Evolutionary conservation across 2,329 filamentous ascomycete species (phyloP).

Genomic region (Trichoderma atrobrunneum): DNA sequence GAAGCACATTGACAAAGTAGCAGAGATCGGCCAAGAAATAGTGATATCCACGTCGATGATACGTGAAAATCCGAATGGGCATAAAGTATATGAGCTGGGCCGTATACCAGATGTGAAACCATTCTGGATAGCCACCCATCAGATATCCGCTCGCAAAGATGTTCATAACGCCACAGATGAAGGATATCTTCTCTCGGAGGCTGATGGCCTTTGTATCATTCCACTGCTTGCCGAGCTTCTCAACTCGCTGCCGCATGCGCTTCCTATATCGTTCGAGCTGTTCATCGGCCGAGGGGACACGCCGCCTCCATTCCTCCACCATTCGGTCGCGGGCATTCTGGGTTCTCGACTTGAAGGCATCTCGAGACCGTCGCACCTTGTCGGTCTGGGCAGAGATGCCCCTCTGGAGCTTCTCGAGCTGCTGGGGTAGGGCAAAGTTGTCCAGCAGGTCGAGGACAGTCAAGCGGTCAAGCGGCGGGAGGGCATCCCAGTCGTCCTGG

Average conservation of each 20-base stretch:
- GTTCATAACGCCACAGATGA: conserved; percentile 94
- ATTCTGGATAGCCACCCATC: conserved; percentile 79
- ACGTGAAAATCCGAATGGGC: conserved; percentile 90
- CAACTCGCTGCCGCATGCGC: conserved; percentile 85
- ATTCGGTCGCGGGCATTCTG: conserved; percentile 81
- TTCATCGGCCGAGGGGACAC: conserved; percentile 83
- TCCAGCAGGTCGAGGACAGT: conserved; percentile 92
- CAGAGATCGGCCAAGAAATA: conserved; percentile 97
- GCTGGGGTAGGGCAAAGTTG: conserved; percentile 85
- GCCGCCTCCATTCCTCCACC: conserved; percentile 86
- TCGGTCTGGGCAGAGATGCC: conserved; percentile 79
- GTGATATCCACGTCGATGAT: conserved; percentile 87
- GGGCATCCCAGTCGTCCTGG: conserved; percentile 82
- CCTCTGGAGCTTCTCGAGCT: conserved; percentile 85
- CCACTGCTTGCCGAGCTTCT: conserved; percentile 81
- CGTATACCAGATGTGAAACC: conserved; percentile 92
- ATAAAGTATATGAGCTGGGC: conserved; percentile 88
- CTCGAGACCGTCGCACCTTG: conserved; percentile 78
- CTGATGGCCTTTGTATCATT: conserved; percentile 87
- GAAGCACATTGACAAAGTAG: conserved; percentile 93
- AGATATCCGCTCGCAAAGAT: conserved; percentile 96
- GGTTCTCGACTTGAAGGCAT: conserved; percentile 73
- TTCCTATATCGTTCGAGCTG: conserved; percentile 87
- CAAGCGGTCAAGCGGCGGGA: conserved; percentile 84
- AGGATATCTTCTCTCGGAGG: conserved; percentile 87